phyloP scores from a whole-genome alignment of 176 grass and related monocot species.

The Oryza punctata region DNA sequence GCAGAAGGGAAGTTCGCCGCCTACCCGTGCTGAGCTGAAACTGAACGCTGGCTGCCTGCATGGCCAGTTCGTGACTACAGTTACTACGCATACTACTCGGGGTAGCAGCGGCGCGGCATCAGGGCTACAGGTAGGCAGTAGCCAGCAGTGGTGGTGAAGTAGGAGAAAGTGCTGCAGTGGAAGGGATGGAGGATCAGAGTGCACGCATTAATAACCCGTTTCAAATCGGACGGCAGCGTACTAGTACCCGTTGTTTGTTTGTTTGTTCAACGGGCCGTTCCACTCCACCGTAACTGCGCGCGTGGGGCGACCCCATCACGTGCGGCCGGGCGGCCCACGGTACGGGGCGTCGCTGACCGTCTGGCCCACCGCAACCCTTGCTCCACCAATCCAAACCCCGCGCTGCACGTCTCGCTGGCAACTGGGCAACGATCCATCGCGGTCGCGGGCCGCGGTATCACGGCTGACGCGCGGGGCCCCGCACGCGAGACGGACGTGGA shows the following conservation, averaged over 20 bases:
- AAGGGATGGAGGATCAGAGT: not conserved
- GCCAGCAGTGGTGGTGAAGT: no score
- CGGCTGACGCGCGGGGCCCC: not conserved
- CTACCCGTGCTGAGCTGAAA: not conserved
- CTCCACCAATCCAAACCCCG: not conserved
- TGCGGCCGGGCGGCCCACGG: constrained; percentile 24
- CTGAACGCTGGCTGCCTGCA: not conserved
- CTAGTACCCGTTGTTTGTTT: no score
- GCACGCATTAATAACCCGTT: not conserved
- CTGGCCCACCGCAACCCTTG: not conserved
- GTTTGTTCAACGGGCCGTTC: no score
- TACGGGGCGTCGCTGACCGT: constrained; percentile 27
- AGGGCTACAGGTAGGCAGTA: not conserved
- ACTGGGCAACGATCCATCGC: not conserved
- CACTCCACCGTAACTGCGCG: not conserved
- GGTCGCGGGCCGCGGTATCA: not conserved
- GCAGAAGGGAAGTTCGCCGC: not conserved
- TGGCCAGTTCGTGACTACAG: not conserved
- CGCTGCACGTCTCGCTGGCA: not conserved
- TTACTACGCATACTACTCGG: not conserved
- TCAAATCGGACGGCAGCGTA: constrained; percentile 22
- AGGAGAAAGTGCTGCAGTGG: not conserved
- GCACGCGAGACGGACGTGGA: not conserved
- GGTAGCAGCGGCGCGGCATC: no score
- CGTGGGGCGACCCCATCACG: constrained; percentile 1